Conservation (phyloP, 164 flowering plant genomes). For the Akebia trifoliata region DNA sequence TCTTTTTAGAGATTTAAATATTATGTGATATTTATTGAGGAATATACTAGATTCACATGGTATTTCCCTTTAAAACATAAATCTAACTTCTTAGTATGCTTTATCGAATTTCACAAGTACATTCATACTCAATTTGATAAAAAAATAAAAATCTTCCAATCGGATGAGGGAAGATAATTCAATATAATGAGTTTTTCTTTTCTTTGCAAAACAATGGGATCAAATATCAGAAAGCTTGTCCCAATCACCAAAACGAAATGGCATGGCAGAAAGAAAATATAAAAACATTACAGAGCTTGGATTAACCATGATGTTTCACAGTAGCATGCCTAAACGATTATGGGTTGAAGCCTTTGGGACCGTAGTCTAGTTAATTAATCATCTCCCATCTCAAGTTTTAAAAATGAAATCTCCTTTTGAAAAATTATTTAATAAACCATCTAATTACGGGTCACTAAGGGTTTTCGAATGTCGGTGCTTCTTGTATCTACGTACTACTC, state of each 20-base stretch:
- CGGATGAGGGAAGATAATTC: not conserved
- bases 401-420: not conserved
- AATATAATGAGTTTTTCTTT: not conserved
- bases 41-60: not conserved
- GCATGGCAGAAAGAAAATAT: too few relatives aligned
- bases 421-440: not conserved
- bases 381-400: not conserved
- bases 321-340: not conserved
- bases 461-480: not conserved
- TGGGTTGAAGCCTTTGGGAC: not conserved
- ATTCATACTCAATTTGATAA: not conserved
- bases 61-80: not conserved
- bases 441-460: not conserved
- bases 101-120: not conserved
- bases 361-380: not conserved
- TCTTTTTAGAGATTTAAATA: not conserved
- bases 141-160: not conserved
- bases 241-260: conserved; percentile 6
- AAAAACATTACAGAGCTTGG: not conserved
- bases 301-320: not conserved
- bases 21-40: not conserved
- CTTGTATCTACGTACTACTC: not conserved
- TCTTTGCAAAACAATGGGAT: not conserved
- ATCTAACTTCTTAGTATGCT: not conserved
- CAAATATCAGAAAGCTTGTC: not conserved